Base-by-base conservation (phyloP, 2,329 filamentous ascomycete species). In the Sarocladium strictum region DNA sequence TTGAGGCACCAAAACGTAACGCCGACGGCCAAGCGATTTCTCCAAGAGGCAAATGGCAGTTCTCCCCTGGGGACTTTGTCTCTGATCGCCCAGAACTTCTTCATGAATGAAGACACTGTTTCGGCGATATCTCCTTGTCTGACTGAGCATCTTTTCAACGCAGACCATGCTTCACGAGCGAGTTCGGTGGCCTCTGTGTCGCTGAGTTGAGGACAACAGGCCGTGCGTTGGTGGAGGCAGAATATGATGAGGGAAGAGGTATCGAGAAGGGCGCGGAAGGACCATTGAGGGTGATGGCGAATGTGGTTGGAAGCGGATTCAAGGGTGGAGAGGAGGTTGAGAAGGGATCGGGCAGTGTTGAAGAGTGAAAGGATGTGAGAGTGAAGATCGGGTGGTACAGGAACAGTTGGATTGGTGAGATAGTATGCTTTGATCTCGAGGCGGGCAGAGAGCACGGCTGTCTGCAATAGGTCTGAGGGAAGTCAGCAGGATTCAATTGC, bases 351-450 rank as follows among this genome's bases (percentile, higher is more conserved):
- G 65, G 60, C 57, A 65, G 68, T 57, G 68, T 67, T 17, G 68
- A 69, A 2, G 72, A 55, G 35, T 33, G 51, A 53, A n/a, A 21
- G 14, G 26, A 62, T 58, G 19, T 58, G 19, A 51, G 40, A 43
- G 32, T 9, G n/a, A 55, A 29, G 50, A 47, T 53, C 12, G 32
- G 56, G 23, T 27, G 65, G 67, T 38, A 69, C 71, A 1, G 64
- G 63, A 58, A 63, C 69, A 57, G 66, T 72, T 68, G 0, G 71
- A 68, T 2, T 74, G 75, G 58, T 69, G 59, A 81, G 76, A 66
- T 80, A 80, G 64, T 76, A 80, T 1, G 69, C 65, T 58, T 82
- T 78, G 9, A 81, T 71, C 55, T 82, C 78, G n/a, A 80, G 69
- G 21, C 75, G 70, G 1, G 77, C 73, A 0, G 76, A 69, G 3